phyloP scores from a whole-genome alignment of 371 early-diverging fungal genomes.

The Capniomyces stellatus region DNA sequence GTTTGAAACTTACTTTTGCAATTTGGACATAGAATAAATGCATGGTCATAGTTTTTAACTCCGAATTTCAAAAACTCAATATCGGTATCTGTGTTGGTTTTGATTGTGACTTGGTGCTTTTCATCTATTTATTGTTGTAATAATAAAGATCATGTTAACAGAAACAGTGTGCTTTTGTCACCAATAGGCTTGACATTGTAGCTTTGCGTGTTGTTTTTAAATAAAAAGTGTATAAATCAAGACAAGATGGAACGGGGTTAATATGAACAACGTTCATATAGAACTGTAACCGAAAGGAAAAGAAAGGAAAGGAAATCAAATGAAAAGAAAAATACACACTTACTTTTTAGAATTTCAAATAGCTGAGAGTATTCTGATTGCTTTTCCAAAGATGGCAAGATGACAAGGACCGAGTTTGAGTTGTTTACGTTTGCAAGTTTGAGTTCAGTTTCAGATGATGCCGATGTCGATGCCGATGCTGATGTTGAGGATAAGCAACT shows the following conservation, averaged over 20 bases:
- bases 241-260: not conserved
- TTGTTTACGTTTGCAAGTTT: not conserved
- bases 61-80: constrained; percentile 29
- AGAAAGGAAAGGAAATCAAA: not conserved
- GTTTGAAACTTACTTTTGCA: constrained; percentile 1
- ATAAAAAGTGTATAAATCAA: not conserved
- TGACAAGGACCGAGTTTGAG: not conserved
- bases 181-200: no score
- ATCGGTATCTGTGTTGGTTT: constrained; percentile 23
- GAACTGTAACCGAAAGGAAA: not conserved
- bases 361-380: constrained; percentile 34
- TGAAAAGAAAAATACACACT: constrained; percentile 2
- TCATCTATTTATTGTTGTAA: no score
- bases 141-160: no score
- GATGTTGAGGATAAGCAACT: no score
- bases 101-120: constrained; percentile 34
- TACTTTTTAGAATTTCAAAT: constrained; percentile 45
- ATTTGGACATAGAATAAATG: constrained; percentile 33
- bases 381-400: constrained; percentile 16
- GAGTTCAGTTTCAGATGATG: not conserved
- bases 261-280: not conserved
- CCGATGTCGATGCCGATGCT: not conserved
- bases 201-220: no score
- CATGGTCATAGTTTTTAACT: constrained; percentile 41
- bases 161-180: no score